Base-by-base conservation (phyloP, 2,329 filamentous ascomycete species). In the Huntiella omanensis region DNA sequence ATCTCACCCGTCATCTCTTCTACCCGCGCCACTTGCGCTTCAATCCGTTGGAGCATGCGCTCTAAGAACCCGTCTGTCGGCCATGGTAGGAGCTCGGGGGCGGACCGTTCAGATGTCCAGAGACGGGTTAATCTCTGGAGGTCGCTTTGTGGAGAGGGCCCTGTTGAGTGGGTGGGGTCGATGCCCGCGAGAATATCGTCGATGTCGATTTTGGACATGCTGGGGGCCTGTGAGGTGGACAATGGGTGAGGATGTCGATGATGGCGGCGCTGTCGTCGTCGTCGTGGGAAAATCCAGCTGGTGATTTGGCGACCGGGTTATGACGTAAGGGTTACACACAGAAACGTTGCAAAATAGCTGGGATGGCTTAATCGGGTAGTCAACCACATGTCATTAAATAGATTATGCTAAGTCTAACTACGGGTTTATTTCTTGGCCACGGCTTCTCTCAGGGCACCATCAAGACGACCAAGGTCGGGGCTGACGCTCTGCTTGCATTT, bases 101-200 rank as follows among this genome's bases (percentile, higher is more conserved):
- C 80, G 48, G 81, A 83, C 54, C 91, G 77, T 62, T 98, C 92
- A 38, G 88, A 84, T 39, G 95, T 75, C 88, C 88, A 98, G 55
- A 80, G 81, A 56, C 88, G 80, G 54, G 88, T 95, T 54, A 98
- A 67, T 45, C 83, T 76, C 60, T 95, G 86, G 54, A 96, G 71
- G 11, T 46, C 44, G 62, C 96, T 88, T 56, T 77, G 71, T 37
- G 71, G 77, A 54, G 75, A 72, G 44, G 64, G 63, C 2, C 75
- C 73, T 13, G 74, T 60, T 33, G 66, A 60, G 53, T 74, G 65
- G 49, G 66, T 60, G 43, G 71, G 75, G 60, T 84, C 78, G 54
- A 86, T 77, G 56, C 80, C 77, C 55, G 75, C 75, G 51, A 86
- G 71, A 53, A 87, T 85, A 58, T 86, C 82, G 61, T 83, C 78